phyloP scores from a whole-genome alignment of 768 basidiomycete species.

The Porphyrellus cyaneotinctus region DNA sequence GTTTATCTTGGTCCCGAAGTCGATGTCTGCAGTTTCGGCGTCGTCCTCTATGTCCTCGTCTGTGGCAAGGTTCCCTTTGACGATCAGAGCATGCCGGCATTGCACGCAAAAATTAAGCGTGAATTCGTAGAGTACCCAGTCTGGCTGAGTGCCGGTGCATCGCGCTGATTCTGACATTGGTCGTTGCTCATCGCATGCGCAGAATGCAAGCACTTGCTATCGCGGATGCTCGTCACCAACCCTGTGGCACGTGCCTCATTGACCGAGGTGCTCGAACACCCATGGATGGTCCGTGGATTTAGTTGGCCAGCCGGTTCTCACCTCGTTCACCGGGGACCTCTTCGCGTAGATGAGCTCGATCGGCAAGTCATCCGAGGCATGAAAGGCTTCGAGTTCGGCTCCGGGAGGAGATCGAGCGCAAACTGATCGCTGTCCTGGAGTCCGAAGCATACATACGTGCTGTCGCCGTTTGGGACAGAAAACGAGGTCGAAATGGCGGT shows the following conservation, averaged over 20 bases:
- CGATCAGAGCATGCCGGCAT: slow-evolving; percentile 97
- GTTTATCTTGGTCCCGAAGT: slow-evolving; percentile 98
- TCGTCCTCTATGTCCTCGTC: slow-evolving; percentile 95
- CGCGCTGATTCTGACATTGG: background rate
- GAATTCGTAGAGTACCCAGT: slow-evolving; percentile 96
- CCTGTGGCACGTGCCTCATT: slow-evolving; percentile 82
- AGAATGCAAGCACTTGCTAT: slow-evolving; percentile 95
- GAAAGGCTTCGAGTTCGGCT: slow-evolving; percentile 96
- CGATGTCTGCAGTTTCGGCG: slow-evolving; percentile 98
- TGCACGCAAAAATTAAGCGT: slow-evolving; percentile 98
- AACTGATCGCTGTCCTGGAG: slow-evolving; percentile 66
- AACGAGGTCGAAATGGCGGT: slow-evolving; percentile 44
- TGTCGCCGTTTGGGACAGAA: slow-evolving; percentile 76
- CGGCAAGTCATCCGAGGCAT: slow-evolving; percentile 80
- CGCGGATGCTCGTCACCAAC: slow-evolving; percentile 94
- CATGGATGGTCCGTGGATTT: slow-evolving; percentile 92
- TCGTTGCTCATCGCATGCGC: slow-evolving; percentile 12
- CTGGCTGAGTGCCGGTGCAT: slow-evolving; percentile 89
- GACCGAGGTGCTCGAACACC: slow-evolving; percentile 79
- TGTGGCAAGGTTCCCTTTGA: slow-evolving; percentile 99
- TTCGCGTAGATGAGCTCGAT: slow-evolving; percentile 87
- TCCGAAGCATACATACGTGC: slow-evolving; percentile 74
- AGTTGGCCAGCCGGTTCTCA: slow-evolving; percentile 76
- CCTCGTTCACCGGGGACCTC: slow-evolving; percentile 83
- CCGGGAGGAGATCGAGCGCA: slow-evolving; percentile 78